Percentiles rank a stretch among this genome's conserved stretches.
Evolutionary conservation across 2,329 filamentous ascomycete species (phyloP).

Genomic region (Xylariaceae sp.): DNA sequence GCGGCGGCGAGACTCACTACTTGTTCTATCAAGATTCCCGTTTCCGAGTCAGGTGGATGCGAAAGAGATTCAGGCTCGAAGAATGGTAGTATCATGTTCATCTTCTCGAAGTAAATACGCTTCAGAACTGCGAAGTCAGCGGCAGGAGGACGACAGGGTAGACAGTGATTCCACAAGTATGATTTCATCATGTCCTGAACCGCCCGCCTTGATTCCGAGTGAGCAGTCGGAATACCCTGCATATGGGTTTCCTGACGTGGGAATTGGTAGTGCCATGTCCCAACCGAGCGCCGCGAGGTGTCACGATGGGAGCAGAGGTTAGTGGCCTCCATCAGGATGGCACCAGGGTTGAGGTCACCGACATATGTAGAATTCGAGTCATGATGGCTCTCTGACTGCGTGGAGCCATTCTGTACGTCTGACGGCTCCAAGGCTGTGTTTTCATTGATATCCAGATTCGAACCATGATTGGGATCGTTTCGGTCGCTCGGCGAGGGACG

Average conservation of each 20-base stretch:
- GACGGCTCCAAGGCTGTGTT: slow-evolving; percentile 15
- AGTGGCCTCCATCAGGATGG: slow-evolving; percentile 57
- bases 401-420: slow-evolving; percentile 14
- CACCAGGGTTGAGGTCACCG: slow-evolving; percentile 59
- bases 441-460: slow-evolving; percentile 9
- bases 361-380: slow-evolving; percentile 46
- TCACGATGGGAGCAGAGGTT: slow-evolving; percentile 36
- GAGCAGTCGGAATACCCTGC: slow-evolving; percentile 14
- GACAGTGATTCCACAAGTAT: slow-evolving; percentile 45
- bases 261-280: slow-evolving; percentile 49
- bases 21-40: slow-evolving; percentile 48
- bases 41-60: slow-evolving; percentile 28
- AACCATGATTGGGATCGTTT: slow-evolving; percentile 1
- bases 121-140: slow-evolving; percentile 46
- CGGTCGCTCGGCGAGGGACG: slow-evolving; percentile 1
- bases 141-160: slow-evolving; percentile 47
- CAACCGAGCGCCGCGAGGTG: slow-evolving; percentile 50
- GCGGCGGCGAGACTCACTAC: slow-evolving; percentile 55
- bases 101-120: slow-evolving; percentile 48
- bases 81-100: slow-evolving; percentile 55
- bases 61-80: slow-evolving; percentile 36
- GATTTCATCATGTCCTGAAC: slow-evolving; percentile 34
- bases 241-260: slow-evolving; percentile 16
- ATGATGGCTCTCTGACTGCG: slow-evolving; percentile 14
- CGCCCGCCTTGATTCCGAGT: slow-evolving; percentile 24